These are phyloP conservation scores for Geotrichum phurueaensis DNA, from an alignment of 1,139 yeast genomes.

Conservation along the genomic window DNA sequence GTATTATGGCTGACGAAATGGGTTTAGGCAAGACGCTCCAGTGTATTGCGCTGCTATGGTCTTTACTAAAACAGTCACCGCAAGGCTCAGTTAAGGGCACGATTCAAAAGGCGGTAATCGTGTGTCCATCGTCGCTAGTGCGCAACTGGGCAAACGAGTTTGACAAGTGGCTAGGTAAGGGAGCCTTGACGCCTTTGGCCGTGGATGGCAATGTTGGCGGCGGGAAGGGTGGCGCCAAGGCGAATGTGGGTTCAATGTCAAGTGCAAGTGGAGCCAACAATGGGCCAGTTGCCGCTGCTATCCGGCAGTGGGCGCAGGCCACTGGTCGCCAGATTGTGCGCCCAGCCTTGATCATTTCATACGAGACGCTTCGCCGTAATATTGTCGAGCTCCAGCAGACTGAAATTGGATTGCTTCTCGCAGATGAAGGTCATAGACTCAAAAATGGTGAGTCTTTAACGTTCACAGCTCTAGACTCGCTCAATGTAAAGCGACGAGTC, in stretches of 20 bases:
- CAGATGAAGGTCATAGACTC: conserved; percentile 95
- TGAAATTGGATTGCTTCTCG: conserved; percentile 80
- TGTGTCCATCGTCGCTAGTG: conserved; percentile 92
- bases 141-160: conserved; percentile 97
- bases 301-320: conserved; percentile 85
- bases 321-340: conserved; percentile 83
- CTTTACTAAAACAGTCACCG: conserved; percentile 82
- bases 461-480: conserved; percentile 76
- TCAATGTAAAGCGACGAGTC: conserved; percentile 81
- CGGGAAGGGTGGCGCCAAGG: conserved; percentile 41
- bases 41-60: conserved; percentile 92
- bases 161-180: conserved; percentile 92
- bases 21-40: conserved; percentile 95
- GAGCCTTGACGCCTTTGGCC: conserved; percentile 79
- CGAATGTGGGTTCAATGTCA: conserved; percentile 14
- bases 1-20: conserved; percentile 99
- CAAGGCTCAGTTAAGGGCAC: conserved; percentile 62
- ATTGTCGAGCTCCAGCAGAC: conserved; percentile 70
- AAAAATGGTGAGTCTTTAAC: conserved; percentile 94
- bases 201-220: conserved; percentile 89
- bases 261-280: conserved; percentile 36
- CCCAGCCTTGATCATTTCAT: conserved; percentile 91
- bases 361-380: conserved; percentile 86
- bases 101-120: conserved; percentile 85
- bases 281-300: conserved; percentile 51